Evolutionary conservation across 2,329 filamentous ascomycete genomes (phyloP).

Genomic region (Pseudogymnoascus sp.): DNA sequence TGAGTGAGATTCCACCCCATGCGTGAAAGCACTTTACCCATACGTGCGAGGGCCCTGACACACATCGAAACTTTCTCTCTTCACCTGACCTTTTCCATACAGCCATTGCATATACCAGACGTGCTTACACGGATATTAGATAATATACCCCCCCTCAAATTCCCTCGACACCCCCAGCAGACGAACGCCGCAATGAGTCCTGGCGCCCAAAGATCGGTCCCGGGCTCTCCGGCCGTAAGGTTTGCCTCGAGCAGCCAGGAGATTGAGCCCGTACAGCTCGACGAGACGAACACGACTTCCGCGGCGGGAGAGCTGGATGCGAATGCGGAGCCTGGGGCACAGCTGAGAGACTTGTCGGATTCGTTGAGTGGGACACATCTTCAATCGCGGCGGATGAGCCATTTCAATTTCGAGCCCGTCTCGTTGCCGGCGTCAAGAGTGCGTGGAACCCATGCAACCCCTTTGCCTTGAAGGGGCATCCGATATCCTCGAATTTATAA

Average conservation of each 20-base stretch:
- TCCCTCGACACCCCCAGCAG: not conserved
- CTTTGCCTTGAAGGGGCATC: not conserved
- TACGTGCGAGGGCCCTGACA: not conserved
- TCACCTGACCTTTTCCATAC: not conserved
- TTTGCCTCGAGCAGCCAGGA: slow-evolving; percentile 66
- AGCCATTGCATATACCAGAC: not conserved
- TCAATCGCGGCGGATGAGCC: slow-evolving; percentile 74
- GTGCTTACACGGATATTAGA: not conserved
- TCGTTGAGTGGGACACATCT: slow-evolving; percentile 66
- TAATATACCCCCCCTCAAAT: not conserved
- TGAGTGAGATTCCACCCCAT: not conserved
- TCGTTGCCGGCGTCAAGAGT: slow-evolving; percentile 80
- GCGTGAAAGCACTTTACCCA: not conserved
- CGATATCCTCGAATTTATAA: not conserved
- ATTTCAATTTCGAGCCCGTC: slow-evolving; percentile 83
- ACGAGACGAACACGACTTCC: slow-evolving; percentile 21
- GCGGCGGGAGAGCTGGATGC: slow-evolving; percentile 21
- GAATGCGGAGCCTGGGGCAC: slow-evolving; percentile 18
- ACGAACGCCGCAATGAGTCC: not conserved
- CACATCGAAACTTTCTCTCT: not conserved
- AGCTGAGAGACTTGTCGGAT: slow-evolving; percentile 46
- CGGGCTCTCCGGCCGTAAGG: slow-evolving; percentile 48
- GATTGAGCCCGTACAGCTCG: slow-evolving; percentile 44
- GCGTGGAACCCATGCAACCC: slow-evolving; percentile 36
- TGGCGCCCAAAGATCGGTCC: slow-evolving; percentile 12